Percentiles rank a stretch among this genome's conserved stretches.
These are phyloP conservation scores for Cercophora scortea DNA, from an alignment of 495 filamentous ascomycete genomes.

Conservation along the genomic window DNA sequence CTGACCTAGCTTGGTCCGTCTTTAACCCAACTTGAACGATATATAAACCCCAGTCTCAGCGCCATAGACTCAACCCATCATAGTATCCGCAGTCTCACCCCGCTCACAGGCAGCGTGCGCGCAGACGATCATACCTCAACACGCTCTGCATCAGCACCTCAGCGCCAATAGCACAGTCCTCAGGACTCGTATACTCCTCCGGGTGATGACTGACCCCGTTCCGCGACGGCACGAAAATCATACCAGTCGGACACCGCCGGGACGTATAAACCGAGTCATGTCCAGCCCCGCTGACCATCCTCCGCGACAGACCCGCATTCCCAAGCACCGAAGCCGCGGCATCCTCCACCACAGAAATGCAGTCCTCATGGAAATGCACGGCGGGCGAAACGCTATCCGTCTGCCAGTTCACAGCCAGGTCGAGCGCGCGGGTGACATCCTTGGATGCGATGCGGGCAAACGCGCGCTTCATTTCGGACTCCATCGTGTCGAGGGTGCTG, in stretches of 20 bases:
- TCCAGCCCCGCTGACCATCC: constrained; percentile 47
- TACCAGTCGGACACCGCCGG: constrained; percentile 35
- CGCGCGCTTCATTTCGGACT: constrained; percentile 24
- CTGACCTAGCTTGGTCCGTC: too few species aligned
- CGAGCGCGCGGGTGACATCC: constrained; percentile 21
- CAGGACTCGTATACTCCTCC: constrained; percentile 38
- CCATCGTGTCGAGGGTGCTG: constrained; percentile 46
- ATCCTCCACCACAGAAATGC: constrained; percentile 56
- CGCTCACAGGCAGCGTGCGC: constrained; percentile 37
- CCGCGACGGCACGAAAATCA: constrained; percentile 44
- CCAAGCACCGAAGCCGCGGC: constrained; percentile 49
- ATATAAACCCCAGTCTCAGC: too few species aligned
- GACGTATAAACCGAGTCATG: constrained; percentile 50
- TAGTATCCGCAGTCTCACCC: too few species aligned
- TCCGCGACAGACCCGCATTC: constrained; percentile 25
- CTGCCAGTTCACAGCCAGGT: constrained; percentile 21
- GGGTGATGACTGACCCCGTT: constrained; percentile 42
- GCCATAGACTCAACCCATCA: too few species aligned
- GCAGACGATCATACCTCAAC: constrained; percentile 27
- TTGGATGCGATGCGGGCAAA: constrained; percentile 21
- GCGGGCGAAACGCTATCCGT: constrained; percentile 57
- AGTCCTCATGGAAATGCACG: constrained; percentile 61
- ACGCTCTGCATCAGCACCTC: constrained; percentile 31
- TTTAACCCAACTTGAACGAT: too few species aligned
- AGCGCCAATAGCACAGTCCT: constrained; percentile 32